A percentile compares a stretch with the other conserved stretches of the same genome.
These are phyloP conservation scores for Tolypocladium ovalisporum DNA, from an alignment of 2,329 filamentous ascomycete species.

Conservation along the genomic window DNA sequence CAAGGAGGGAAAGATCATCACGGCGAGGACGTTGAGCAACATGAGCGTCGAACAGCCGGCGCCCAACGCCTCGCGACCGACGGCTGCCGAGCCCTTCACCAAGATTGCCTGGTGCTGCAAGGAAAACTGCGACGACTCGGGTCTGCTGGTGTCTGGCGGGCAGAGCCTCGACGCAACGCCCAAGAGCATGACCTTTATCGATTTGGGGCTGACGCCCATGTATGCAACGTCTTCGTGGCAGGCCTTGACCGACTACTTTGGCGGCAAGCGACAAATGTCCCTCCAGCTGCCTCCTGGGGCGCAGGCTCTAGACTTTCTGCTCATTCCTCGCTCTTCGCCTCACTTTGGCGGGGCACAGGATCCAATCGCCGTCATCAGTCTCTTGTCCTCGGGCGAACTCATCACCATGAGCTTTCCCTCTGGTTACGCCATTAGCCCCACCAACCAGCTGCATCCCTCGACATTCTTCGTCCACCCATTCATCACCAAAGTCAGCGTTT, in stretches of 20 bases:
- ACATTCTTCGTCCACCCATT: conserved; percentile 87
- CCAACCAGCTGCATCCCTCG: conserved; percentile 83
- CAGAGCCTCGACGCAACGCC: conserved; percentile 53
- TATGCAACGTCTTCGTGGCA: conserved; percentile 92
- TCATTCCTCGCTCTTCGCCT: conserved; percentile 73
- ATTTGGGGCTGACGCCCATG: conserved; percentile 77
- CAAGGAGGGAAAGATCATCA: conserved; percentile 74
- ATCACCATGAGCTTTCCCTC: conserved; percentile 87
- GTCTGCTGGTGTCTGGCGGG: conserved; percentile 76
- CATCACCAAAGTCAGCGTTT: conserved; percentile 60
- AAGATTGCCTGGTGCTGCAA: conserved; percentile 91
- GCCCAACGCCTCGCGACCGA: conserved; percentile 36
- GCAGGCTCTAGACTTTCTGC: conserved; percentile 67
- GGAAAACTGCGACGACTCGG: conserved; percentile 86
- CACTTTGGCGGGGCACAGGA: conserved; percentile 84
- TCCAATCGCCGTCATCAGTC: conserved; percentile 70
- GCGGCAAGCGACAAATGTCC: conserved; percentile 60
- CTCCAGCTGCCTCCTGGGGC: conserved; percentile 69
- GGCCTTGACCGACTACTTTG: conserved; percentile 65
- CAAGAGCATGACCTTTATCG: conserved; percentile 78
- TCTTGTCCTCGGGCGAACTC: conserved; percentile 79
- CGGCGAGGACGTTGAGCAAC: conserved; percentile 71
- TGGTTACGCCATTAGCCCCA: conserved; percentile 81
- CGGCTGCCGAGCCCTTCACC: conserved; percentile 62
- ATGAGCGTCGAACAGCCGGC: conserved; percentile 61